These are phyloP conservation scores for Cymbopogon flexuosus DNA, from an alignment of 202 grass and related monocot genomes.

Conservation along the genomic window DNA sequence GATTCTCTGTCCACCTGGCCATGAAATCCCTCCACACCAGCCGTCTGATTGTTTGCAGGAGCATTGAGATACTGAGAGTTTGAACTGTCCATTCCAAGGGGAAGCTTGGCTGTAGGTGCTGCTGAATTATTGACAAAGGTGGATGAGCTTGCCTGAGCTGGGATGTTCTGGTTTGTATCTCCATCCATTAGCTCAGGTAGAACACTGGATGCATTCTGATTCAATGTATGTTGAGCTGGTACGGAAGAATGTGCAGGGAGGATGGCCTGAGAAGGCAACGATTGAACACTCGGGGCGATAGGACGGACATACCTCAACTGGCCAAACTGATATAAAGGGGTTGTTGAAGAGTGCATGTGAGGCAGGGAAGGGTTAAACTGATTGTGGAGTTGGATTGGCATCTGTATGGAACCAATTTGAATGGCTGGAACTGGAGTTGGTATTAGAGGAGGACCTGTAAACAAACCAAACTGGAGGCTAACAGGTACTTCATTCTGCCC, in stretches of 20 bases:
- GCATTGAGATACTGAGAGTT: slow-evolving; percentile 38
- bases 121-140: slow-evolving; percentile 26
- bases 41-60: slow-evolving; percentile 35
- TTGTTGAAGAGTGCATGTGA: slow-evolving; percentile 56
- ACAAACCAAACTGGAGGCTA: slow-evolving; percentile 84
- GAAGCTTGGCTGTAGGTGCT: slow-evolving; percentile 22
- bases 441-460: slow-evolving; percentile 90
- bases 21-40: slow-evolving; percentile 39
- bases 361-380: slow-evolving; percentile 52
- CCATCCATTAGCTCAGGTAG: slow-evolving; percentile 36
- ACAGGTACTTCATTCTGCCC: slow-evolving; percentile 57
- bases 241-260: slow-evolving; percentile 36
- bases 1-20: slow-evolving; percentile 17
- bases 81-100: slow-evolving; percentile 25
- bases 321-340: slow-evolving; percentile 88
- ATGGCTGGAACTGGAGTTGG: slow-evolving; percentile 85
- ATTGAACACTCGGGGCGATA: slow-evolving; percentile 42
- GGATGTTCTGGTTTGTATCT: slow-evolving; percentile 27
- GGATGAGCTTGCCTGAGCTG: slow-evolving; percentile 27
- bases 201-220: slow-evolving; percentile 53
- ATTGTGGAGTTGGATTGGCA: slow-evolving; percentile 88
- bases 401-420: slow-evolving; percentile 98
- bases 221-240: slow-evolving; percentile 42
- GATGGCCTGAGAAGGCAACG: slow-evolving; percentile 40
- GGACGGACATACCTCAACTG: slow-evolving; percentile 63